Evolutionary conservation across 305 asterid genomes (phyloP).

Genomic region (Andrographis paniculata): DNA sequence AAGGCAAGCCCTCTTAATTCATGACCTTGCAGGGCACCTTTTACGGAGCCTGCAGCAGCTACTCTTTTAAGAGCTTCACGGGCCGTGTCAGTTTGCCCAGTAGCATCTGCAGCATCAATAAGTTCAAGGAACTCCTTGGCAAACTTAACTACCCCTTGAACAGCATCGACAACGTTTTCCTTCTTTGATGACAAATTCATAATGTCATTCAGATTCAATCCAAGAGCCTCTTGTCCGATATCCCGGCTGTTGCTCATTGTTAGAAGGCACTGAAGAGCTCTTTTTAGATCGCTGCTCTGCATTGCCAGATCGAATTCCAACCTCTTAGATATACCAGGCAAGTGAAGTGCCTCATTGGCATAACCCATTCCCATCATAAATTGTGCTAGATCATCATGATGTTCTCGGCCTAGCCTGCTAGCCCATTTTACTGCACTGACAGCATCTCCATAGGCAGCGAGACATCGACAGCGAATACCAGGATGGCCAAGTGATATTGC

Average conservation of each 20-base stretch:
- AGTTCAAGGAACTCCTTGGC: conserved; percentile 86
- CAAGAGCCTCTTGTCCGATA: conserved; percentile 84
- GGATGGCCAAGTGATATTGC: conserved; percentile 95
- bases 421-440: conserved; percentile 99
- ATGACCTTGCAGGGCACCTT: conserved; percentile 86
- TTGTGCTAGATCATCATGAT: conserved; percentile 93
- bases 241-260: conserved; percentile 95
- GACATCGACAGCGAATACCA: conserved; percentile 92
- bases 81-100: conserved; percentile 87
- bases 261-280: conserved; percentile 92
- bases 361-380: conserved; percentile 99
- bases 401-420: conserved; percentile 91
- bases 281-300: conserved; percentile 84
- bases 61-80: conserved; percentile 95
- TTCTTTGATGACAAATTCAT: conserved; percentile 79
- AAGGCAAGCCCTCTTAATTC: conserved; percentile 90
- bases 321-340: conserved; percentile 95
- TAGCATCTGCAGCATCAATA: conserved; percentile 99
- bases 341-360: conserved; percentile 97
- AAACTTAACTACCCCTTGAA: conserved; percentile 85
- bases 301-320: conserved; percentile 91
- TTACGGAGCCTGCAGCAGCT: conserved; percentile 95
- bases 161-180: conserved; percentile 87
- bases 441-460: conserved; percentile 98
- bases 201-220: conserved; percentile 79